Percentiles rank a stretch among this genome's conserved stretches.
These are phyloP conservation scores for Lippia alba DNA, from an alignment of 305 asterid species.

Conservation along the genomic window DNA sequence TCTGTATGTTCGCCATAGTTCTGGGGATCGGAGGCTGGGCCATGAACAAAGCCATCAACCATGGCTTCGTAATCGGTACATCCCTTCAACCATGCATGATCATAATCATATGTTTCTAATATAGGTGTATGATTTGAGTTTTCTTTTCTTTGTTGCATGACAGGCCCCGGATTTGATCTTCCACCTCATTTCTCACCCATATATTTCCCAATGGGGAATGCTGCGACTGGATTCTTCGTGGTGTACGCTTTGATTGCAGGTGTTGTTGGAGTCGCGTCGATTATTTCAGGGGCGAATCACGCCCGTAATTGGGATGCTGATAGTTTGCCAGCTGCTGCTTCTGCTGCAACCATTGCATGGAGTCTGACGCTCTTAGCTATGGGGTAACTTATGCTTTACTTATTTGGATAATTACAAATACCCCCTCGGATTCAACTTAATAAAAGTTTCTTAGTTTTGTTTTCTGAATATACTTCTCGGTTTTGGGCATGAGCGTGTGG, in stretches of 20 bases:
- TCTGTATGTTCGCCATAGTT: slow-evolving; percentile 65
- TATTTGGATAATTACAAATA: not conserved
- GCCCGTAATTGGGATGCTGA: slow-evolving; percentile 53
- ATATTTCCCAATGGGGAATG: slow-evolving; percentile 78
- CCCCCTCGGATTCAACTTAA: not conserved
- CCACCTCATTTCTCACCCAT: slow-evolving; percentile 82
- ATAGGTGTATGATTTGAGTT: too few species aligned
- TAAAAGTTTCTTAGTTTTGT: not conserved
- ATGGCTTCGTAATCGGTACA: slow-evolving; percentile 71
- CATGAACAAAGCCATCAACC: slow-evolving; percentile 58
- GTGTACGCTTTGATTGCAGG: slow-evolving; percentile 62
- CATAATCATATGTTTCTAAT: too few species aligned
- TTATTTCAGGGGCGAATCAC: slow-evolving; percentile 56
- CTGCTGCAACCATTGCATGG: slow-evolving; percentile 70
- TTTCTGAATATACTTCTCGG: not conserved
- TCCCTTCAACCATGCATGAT: not conserved
- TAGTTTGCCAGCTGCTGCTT: slow-evolving; percentile 60
- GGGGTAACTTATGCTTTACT: slow-evolving; percentile 47
- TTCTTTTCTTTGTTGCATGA: not conserved
- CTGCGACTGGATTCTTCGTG: slow-evolving; percentile 80
- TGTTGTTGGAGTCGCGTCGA: slow-evolving; percentile 70
- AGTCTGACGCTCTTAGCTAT: slow-evolving; percentile 67
- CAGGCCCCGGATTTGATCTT: slow-evolving; percentile 59
- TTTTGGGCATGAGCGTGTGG: not conserved
- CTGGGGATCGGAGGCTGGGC: slow-evolving; percentile 75